Base-by-base conservation (phyloP, 2,329 filamentous ascomycete genomes). In the Penicillium occitanis region DNA sequence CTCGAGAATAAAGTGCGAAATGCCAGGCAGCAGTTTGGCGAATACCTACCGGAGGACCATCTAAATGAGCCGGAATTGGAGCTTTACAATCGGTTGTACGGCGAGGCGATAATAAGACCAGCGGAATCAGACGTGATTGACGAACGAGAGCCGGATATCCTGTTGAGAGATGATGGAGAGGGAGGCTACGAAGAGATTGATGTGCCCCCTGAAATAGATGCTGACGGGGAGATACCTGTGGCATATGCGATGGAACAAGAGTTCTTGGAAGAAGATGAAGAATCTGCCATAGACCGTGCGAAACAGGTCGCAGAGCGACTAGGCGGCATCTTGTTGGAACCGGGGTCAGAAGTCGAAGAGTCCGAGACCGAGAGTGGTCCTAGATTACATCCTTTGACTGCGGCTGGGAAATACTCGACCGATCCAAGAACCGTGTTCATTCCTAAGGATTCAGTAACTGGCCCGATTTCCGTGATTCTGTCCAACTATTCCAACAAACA, bases 71-170 rank as follows among this genome's bases (percentile, higher is more conserved):
- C 90, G 63, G 93, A 97, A 76, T 88, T 90, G 72, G 81, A 80
- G 58, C 80, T 96, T 0, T 97, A 96, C 77, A 88, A 90, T 73
- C 85, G 92, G 69, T 80, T 96, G 17, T 97, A 95, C 75, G 94
- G 93, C 1, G 83, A 88, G 40, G 92, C 93, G 1, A 75, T 91
- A 0, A 61, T 74, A 8, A 64, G 77, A 60, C 73, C 70, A 48
- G 70, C 72, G 4, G 72, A 75, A 6, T 60, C 72, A 2, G 70
- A 75, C 17, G 74, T 71, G 14, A 73, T 76, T 37, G 71, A 70
- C 8, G 73, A 78, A 8, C 72, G 76, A 42, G 70, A 76, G n/a
- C 53, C 70, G 11, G 73, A 77, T 66, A 70, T 71, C 57, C 69
- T 81, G 19, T 76, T 77, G 58, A 77, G 77, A 57, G 74, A 77